These are phyloP conservation scores for Lotmaria passim DNA, from an alignment of 208 protist species.

Conservation along the genomic window DNA sequence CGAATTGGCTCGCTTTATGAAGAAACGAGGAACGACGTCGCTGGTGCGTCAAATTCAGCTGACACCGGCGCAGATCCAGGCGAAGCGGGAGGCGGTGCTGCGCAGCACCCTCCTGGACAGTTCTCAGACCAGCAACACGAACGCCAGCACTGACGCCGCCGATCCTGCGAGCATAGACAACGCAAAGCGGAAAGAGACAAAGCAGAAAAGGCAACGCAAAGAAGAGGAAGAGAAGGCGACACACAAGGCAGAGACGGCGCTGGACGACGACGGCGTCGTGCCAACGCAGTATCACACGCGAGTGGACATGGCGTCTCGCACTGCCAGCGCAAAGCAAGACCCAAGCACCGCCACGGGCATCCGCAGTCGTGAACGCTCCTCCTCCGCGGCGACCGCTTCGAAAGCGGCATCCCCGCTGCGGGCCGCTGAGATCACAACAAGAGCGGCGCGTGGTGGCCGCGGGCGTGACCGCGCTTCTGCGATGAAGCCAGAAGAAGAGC, in stretches of 20 bases:
- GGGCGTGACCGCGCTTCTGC: too few species aligned
- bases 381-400: too few species aligned
- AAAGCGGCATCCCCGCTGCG: too few species aligned
- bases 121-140: constrained; percentile 1
- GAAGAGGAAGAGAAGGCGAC: constrained; percentile 6
- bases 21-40: constrained; percentile 41
- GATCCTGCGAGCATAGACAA: not conserved
- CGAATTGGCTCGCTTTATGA: constrained; percentile 46
- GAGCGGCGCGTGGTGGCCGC: too few species aligned
- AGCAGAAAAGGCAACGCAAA: not conserved
- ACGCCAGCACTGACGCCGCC: not conserved
- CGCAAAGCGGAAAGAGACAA: not conserved
- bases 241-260: too few species aligned
- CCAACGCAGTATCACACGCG: too few species aligned
- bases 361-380: too few species aligned
- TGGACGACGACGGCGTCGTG: too few species aligned
- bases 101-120: constrained; percentile 36
- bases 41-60: constrained; percentile 56
- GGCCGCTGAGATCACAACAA: too few species aligned
- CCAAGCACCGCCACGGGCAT: not conserved
- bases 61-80: constrained; percentile 57
- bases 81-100: constrained; percentile 76
- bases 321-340: too few species aligned
- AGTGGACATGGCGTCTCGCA: too few species aligned
- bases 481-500: too few species aligned